Conservation (phyloP, 306 rosid species). For the Cicer cuneatum region DNA sequence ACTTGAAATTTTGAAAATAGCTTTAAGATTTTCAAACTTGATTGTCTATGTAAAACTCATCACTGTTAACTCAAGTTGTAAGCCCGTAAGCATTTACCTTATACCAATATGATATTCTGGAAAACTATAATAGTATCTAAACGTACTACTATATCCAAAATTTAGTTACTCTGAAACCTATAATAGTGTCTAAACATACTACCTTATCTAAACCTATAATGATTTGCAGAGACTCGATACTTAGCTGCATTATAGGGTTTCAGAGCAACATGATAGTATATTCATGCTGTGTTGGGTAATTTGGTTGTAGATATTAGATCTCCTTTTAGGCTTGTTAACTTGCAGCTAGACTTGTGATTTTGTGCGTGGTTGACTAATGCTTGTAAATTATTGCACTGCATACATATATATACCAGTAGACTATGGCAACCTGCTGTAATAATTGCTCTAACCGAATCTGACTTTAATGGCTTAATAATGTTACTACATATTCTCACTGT, state of each 20-base stretch:
- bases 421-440: background rate
- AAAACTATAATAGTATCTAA: background rate
- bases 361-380: conserved; percentile 1
- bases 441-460: background rate
- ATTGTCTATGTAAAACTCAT: background rate
- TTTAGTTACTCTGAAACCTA: no score
- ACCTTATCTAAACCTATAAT: background rate
- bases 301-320: no score
- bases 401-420: background rate
- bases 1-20: background rate
- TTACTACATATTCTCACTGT: background rate
- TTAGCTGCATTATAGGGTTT: no score
- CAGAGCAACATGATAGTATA: no score
- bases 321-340: background rate
- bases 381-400: background rate
- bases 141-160: background rate
- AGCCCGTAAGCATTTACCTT: background rate
- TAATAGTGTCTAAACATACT: conserved; percentile 2
- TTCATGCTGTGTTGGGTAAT: no score
- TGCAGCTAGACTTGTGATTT: background rate
- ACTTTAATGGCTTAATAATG: background rate
- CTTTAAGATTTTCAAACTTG: conserved; percentile 16
- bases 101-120: background rate
- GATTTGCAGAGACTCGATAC: no score
- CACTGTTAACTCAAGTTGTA: background rate